A percentile compares a stretch with the other conserved stretches of the same genome.
Conservation (phyloP, 176 grass and related monocot genomes). For the Phoenix dactylifera region DNA sequence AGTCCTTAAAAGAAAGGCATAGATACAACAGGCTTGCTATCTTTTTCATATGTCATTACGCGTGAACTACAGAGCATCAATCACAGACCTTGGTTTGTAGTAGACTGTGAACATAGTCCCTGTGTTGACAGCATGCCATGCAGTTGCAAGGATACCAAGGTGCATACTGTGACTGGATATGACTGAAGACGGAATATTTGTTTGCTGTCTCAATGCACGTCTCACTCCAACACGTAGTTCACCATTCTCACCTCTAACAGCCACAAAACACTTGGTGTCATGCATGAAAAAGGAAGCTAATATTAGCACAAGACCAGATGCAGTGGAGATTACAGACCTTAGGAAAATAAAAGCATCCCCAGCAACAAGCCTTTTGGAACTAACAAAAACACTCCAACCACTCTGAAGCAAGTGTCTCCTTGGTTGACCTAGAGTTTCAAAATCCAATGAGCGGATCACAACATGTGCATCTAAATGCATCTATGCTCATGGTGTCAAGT, state of each 20-base stretch:
- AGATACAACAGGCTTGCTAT: too few species aligned
- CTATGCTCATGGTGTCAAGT: too few species aligned
- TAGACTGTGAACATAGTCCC: conserved; percentile 91
- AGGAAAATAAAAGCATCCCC: conserved; percentile 98
- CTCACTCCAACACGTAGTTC: conserved; percentile 91
- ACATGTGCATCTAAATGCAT: neutral
- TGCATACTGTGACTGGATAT: conserved; percentile 99
- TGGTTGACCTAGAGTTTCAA: conserved; percentile 61
- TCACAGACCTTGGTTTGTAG: conserved; percentile 80
- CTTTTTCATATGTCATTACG: too few species aligned
- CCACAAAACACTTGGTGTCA: neutral
- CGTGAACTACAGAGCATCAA: neutral
- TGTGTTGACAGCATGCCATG: conserved; percentile 91
- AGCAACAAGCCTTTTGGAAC: conserved; percentile 75
- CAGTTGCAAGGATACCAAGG: conserved; percentile 95
- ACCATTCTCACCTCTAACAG: conserved; percentile 63
- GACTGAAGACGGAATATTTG: conserved; percentile 84
- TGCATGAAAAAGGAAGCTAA: neutral
- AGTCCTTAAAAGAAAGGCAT: too few species aligned
- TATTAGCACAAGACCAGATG: neutral
- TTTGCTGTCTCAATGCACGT: conserved; percentile 87
- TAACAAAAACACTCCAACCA: conserved; percentile 99
- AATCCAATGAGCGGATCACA: conserved; percentile 2
- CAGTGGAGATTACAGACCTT: conserved; percentile 28
- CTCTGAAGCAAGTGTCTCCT: conserved; percentile 91